Evolutionary conservation across 352 stramenopile species (phyloP).

Genomic region (Phytophthora pinifolia): DNA sequence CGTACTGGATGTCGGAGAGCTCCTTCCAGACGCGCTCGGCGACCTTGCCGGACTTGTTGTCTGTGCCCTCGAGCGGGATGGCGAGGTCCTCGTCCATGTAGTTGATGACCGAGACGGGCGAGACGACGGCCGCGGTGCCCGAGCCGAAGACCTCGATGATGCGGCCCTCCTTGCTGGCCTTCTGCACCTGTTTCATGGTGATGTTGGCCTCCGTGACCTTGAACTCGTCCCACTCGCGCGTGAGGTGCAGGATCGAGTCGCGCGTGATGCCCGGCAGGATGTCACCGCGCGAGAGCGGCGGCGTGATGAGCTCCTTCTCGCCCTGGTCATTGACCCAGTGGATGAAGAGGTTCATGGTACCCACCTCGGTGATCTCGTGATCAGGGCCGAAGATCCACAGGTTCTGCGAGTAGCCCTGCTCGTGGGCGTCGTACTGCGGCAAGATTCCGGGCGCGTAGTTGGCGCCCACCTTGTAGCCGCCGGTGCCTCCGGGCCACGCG

Average conservation of each 20-base stretch:
- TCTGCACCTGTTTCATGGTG: slow-evolving; percentile 94
- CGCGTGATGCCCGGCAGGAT: slow-evolving; percentile 98
- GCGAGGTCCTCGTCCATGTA: slow-evolving; percentile 93
- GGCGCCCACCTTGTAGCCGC: slow-evolving; percentile 93
- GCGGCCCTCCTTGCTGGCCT: slow-evolving; percentile 89
- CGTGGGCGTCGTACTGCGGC: slow-evolving; percentile 85
- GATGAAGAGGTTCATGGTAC: slow-evolving; percentile 99
- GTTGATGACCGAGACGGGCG: slow-evolving; percentile 93
- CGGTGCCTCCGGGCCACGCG: slow-evolving; percentile 96
- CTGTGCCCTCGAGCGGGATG: slow-evolving; percentile 86
- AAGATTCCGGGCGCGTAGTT: slow-evolving; percentile 93
- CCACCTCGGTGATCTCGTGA: slow-evolving; percentile 87
- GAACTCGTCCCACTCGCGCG: slow-evolving; percentile 90
- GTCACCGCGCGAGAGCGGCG: slow-evolving; percentile 92
- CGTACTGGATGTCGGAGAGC: slow-evolving; percentile 89
- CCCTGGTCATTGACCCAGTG: slow-evolving; percentile 93
- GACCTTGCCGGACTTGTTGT: slow-evolving; percentile 82
- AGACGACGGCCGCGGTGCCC: slow-evolving; percentile 95
- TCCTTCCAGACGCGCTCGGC: slow-evolving; percentile 90
- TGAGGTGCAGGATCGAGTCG: slow-evolving; percentile 94
- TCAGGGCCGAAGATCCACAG: slow-evolving; percentile 97
- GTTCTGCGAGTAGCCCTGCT: slow-evolving; percentile 89
- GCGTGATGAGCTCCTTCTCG: slow-evolving; percentile 94
- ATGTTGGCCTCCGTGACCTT: slow-evolving; percentile 94
- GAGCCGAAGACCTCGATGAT: slow-evolving; percentile 96